These are phyloP conservation scores for Parascedosporium putredinis DNA, from an alignment of 2,329 filamentous ascomycete species.

Conservation along the genomic window DNA sequence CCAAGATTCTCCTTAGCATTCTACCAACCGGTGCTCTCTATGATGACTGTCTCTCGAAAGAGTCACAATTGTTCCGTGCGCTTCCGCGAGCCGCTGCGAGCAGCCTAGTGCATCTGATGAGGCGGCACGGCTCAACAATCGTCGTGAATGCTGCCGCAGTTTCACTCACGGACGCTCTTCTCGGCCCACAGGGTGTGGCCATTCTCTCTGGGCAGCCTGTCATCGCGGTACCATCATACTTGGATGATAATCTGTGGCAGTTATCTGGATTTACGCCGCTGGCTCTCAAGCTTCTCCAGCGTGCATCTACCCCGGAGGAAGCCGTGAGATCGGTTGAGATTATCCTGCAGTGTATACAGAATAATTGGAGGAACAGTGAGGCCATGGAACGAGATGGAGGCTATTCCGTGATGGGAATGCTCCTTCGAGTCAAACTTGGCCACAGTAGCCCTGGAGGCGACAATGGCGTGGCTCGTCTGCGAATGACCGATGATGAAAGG, in stretches of 20 bases:
- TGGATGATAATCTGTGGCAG: constrained; percentile 90
- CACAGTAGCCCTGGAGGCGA: constrained; percentile 6
- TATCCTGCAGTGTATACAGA: constrained; percentile 73
- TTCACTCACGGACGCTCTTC: constrained; percentile 79
- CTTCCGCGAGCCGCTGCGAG: constrained; percentile 63
- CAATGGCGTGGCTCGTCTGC: constrained; percentile 23
- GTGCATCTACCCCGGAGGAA: constrained; percentile 58
- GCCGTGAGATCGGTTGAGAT: constrained; percentile 72
- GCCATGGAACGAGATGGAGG: constrained; percentile 95
- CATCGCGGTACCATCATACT: constrained; percentile 66
- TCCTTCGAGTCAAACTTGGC: constrained; percentile 75
- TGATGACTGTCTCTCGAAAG: constrained; percentile 68
- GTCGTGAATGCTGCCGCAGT: constrained; percentile 84
- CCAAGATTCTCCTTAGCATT: constrained; percentile 71
- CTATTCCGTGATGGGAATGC: constrained; percentile 75
- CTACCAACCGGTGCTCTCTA: constrained; percentile 71
- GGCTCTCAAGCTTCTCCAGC: constrained; percentile 73
- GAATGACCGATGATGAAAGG: constrained; percentile 40
- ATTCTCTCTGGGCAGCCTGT: constrained; percentile 76
- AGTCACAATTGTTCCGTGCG: constrained; percentile 64
- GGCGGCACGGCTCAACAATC: constrained; percentile 64
- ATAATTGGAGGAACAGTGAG: constrained; percentile 95
- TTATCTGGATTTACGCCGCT: constrained; percentile 84
- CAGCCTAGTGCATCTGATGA: constrained; percentile 58
- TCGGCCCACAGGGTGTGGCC: constrained; percentile 68